These are phyloP conservation scores for Candida sojae DNA, from an alignment of 1,139 yeast species.

Conservation along the genomic window DNA sequence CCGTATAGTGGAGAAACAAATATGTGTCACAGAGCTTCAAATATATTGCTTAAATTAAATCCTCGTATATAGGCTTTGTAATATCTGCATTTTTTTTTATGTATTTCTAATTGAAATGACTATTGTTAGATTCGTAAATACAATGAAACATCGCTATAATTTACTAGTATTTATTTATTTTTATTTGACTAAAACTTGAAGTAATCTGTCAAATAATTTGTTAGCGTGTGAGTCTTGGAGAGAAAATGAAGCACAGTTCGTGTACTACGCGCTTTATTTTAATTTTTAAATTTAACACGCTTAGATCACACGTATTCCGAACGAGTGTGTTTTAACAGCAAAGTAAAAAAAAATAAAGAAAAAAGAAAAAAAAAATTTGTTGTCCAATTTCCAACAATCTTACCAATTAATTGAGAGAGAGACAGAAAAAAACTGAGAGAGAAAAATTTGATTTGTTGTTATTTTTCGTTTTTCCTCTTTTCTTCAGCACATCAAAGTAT, in stretches of 20 bases:
- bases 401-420: not conserved
- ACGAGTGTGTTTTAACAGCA: not conserved
- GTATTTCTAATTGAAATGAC: too few relatives aligned
- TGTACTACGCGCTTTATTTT: not conserved
- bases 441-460: conserved; percentile 16
- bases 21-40: too few relatives aligned
- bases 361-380: conserved; percentile 2
- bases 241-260: not conserved
- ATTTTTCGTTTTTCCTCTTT: conserved; percentile 10
- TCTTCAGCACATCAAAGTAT: not conserved
- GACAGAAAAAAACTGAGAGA: conserved; percentile 5
- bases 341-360: not conserved
- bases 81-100: not conserved
- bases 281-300: not conserved
- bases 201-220: not conserved
- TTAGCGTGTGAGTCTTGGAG: not conserved
- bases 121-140: too few relatives aligned
- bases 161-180: not conserved
- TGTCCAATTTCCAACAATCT: conserved; percentile 4
- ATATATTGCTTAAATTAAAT: not conserved
- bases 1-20: too few relatives aligned
- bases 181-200: not conserved
- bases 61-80: not conserved
- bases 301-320: not conserved
- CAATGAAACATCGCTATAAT: not conserved